These are phyloP conservation scores for Baorangia bicolor DNA, from an alignment of 768 basidiomycete genomes.

Conservation along the genomic window DNA sequence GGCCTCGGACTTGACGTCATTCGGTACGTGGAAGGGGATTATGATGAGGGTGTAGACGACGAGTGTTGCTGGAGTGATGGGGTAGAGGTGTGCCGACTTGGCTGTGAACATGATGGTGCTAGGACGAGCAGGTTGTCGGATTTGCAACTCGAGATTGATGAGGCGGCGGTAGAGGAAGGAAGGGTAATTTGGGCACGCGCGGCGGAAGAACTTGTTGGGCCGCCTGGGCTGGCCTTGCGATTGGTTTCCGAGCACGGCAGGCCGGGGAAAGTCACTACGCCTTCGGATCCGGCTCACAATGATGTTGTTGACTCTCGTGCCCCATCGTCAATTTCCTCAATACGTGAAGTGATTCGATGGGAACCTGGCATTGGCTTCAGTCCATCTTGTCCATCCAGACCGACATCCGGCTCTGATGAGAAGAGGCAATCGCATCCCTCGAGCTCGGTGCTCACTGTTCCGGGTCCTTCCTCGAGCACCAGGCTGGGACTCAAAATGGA, in stretches of 20 bases:
- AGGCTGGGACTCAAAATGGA: conserved; percentile 11
- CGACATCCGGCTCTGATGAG: background rate
- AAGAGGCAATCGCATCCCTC: conserved; percentile 1
- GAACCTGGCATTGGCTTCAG: conserved; percentile 6
- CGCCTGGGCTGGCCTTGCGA: conserved; percentile 10
- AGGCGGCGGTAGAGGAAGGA: conserved; percentile 26
- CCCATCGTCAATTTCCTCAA: background rate
- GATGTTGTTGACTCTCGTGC: background rate
- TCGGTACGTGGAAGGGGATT: background rate
- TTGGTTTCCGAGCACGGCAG: background rate
- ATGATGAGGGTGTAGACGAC: background rate
- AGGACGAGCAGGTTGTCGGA: background rate
- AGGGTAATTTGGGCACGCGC: conserved; percentile 18
- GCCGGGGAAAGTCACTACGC: background rate
- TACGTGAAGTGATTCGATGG: conserved; percentile 12
- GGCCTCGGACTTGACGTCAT: conserved; percentile 20
- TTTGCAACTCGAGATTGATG: conserved; percentile 18
- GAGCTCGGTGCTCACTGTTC: background rate
- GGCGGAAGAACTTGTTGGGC: conserved; percentile 23
- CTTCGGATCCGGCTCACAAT: background rate
- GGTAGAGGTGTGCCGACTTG: background rate
- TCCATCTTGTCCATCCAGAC: background rate
- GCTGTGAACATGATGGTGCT: background rate
- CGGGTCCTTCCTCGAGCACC: background rate
- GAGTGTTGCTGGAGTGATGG: background rate